Evolutionary conservation across 2,329 filamentous ascomycete genomes (phyloP), one percentile per base, ranked within the genome.

Genomic region (Leptographium wingfieldii): DNA sequence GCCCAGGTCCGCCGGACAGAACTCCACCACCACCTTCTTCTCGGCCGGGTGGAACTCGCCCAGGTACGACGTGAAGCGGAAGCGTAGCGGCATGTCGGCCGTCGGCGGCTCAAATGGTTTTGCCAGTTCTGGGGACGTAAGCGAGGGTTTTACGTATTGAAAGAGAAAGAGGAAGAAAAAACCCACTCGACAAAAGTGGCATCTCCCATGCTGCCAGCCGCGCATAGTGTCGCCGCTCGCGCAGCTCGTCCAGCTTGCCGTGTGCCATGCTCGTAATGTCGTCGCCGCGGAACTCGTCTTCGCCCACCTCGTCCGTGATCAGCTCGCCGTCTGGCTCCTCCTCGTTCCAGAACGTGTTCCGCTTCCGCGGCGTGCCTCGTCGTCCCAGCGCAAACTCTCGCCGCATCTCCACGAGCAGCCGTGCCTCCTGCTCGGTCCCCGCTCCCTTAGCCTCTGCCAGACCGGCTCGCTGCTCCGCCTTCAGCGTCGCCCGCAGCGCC

Each of bases 61-160:
- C 81, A 99, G 87, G 75, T 97, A 97, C 46, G 87, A 92, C 19
- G 94, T 99, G 77, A 96, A 96, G 68, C 94, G 87, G 84, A 96
- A 99, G 68, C 92, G 87, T 61, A 99, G 83, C 54, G 90, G 84
- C 67, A 88, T 80, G 54, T 83, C 73, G 35, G 78, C 72, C 16
- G 81, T 79, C 2, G 92, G 90, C 3, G 85, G 82, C 62, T 80
- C 74, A 71, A 96, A 97, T 22, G 89, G 87, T 73, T 89, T 89
- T 59, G 89, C 87, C 63, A 94, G 81, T 70, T 92, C 90, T 96
- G 68, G 66, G 55, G 51, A 55, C 7, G 31, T 31, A 31, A 31
- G 31, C 4, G 31, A 31, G 31, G 22, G 22, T 22, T 22, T 22
- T 22, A 22, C 22, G 22, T 22, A 22, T 22, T 22, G 22, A 31